Conservation (phyloP, 2,329 filamentous ascomycete genomes). For the Plectosphaerella cucumerina region DNA sequence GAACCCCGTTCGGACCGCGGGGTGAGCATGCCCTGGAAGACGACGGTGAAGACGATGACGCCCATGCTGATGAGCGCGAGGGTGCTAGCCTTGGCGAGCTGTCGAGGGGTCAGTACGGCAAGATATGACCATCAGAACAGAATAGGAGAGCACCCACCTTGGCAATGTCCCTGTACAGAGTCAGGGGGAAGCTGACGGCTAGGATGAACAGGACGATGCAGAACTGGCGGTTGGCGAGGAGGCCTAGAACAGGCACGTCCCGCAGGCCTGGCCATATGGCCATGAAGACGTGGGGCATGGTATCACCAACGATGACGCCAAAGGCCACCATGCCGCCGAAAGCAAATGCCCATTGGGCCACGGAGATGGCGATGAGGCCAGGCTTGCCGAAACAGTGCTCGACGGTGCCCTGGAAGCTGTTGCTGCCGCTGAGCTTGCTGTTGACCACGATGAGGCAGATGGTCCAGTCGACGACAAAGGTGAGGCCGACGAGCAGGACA, state of each 20-base stretch:
- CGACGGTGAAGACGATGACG: conserved; percentile 81
- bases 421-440: conserved; percentile 89
- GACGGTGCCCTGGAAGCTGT: conserved; percentile 93
- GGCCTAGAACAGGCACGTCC: conserved; percentile 71
- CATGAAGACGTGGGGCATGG: conserved; percentile 83
- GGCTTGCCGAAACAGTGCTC: conserved; percentile 89
- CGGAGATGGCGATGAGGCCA: conserved; percentile 79
- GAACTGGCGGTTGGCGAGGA: conserved; percentile 75
- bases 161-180: conserved; percentile 92
- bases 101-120: conserved; percentile 3
- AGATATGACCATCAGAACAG: no score
- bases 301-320: conserved; percentile 94
- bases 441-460: conserved; percentile 97
- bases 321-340: conserved; percentile 99
- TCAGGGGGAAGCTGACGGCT: conserved; percentile 84
- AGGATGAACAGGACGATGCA: conserved; percentile 87
- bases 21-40: conserved; percentile 76
- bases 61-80: conserved; percentile 90
- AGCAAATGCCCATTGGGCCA: conserved; percentile 97
- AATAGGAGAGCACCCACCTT: conserved; percentile 56
- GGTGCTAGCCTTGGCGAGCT: conserved; percentile 95
- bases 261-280: conserved; percentile 76
- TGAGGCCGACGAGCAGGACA: conserved; percentile 72
- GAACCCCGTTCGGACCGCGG: conserved; percentile 68
- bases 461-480: conserved; percentile 91